These are phyloP conservation scores for Sanghuangporus baumii DNA, from an alignment of 1,284 basidiomycete species.

Conservation along the genomic window DNA sequence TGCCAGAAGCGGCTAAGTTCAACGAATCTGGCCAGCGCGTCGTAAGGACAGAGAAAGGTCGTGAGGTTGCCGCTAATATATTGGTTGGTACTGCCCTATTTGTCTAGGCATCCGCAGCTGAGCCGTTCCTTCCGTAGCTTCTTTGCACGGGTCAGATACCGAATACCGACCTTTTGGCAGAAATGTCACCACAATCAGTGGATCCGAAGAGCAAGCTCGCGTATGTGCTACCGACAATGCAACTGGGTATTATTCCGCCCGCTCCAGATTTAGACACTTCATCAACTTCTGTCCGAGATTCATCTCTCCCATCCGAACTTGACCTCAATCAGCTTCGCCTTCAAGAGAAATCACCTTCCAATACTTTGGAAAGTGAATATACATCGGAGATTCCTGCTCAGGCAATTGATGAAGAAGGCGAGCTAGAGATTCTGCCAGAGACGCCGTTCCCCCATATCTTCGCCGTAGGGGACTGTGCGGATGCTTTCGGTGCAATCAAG, in stretches of 20 bases:
- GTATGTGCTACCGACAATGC: conserved; percentile 55
- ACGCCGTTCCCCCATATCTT: conserved; percentile 54
- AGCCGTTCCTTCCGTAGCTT: conserved; percentile 36
- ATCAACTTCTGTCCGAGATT: neutral
- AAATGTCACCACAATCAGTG: conserved; percentile 46
- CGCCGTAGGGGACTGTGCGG: conserved; percentile 64
- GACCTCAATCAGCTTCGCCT: neutral
- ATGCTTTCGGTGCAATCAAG: conserved; percentile 63
- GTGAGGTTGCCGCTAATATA: conserved; percentile 58
- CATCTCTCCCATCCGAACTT: neutral
- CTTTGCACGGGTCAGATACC: conserved; percentile 74
- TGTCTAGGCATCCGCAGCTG: neutral
- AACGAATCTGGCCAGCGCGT: conserved; percentile 32
- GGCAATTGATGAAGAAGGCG: conserved; percentile 20
- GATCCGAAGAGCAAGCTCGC: conserved; percentile 43
- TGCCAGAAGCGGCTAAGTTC: conserved; percentile 23
- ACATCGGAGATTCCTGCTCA: neutral
- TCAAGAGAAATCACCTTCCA: neutral
- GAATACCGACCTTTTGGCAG: conserved; percentile 54
- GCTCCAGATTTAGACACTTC: conserved; percentile 4
- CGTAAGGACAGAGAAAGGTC: conserved; percentile 51
- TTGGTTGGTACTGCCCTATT: conserved; percentile 37
- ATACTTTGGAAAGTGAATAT: neutral
- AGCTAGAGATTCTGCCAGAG: conserved; percentile 22
- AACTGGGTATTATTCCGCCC: conserved; percentile 35